Base-by-base conservation (phyloP, 176 grass and related monocot species). In the Olyra latifolia region DNA sequence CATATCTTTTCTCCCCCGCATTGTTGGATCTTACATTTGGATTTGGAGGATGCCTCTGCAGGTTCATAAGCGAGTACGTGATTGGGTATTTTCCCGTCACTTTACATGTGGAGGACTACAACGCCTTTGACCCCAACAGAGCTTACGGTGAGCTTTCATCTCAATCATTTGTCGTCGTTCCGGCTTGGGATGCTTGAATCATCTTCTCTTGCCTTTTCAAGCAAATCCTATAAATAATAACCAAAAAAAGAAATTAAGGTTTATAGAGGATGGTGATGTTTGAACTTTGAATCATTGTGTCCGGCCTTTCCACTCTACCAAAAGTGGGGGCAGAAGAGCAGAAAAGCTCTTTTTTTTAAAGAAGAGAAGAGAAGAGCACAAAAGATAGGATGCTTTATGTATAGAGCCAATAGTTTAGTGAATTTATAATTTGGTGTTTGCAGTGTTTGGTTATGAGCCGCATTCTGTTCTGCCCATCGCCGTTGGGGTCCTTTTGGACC, bases 391-490 rank as follows among this genome's bases (percentile, higher is more conserved):
- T 38, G 29, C 41, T 58, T 43, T 64, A 55, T 14, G 19, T 69
- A 62, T 10, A 44, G 16, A 17, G 17, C 59, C 46, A 6, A 9
- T 68, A 54, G 55, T 14, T 24, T 61, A 20, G 0, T 47, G 27
- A 79, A 74, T 48, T 76, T 8, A 19, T 1, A 53, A 2, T 42
- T 25, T 10, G 78, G 32, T 39, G 24, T 25, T 62, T 91, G 72
- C 73, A 98, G 96, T 98, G 74, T 91, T 98, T 69, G 92, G 92
- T 48, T 98, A 83, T 44, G 96, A 98, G 76, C 96, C 92, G 3
- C 96, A 98, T 68, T 98, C 88, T 19, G 92, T 98, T 67, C 11
- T 98, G 39, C 96, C 96, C 58, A 95, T 98, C 62, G 92, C 80
- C 38, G 38, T 93, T 15, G 67, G 80, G 11, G 66, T 69, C 67